Evolutionary conservation across 768 basidiomycete species (phyloP), one percentile per base, ranked within the genome.

Genomic region (Termitomyces sp.): DNA sequence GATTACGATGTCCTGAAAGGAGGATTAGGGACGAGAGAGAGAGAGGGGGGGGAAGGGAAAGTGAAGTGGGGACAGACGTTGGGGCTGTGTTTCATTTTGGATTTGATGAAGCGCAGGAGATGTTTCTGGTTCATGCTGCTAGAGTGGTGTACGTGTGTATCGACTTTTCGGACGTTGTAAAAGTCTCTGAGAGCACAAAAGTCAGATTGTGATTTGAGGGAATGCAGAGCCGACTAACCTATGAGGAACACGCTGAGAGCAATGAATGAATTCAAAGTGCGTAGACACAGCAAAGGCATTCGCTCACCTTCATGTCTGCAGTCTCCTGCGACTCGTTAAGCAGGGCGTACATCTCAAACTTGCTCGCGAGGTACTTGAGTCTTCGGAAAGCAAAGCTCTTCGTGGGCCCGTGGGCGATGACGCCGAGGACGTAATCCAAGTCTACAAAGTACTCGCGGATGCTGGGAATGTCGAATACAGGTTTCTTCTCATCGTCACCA

Each of bases 71-170:
- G 47, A 45, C 82, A 45, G 58, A 92, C 93, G 50, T 95, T 68
- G 2, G 94, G 88, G 64, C 80, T 86, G 24, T 85, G 86, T 75
- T 94, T 95, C 93, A 97, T 95, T 70, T 96, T 96, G n/a, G 88
- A 86, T 72, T 99, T 99, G 78, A 99, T 98, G 75, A 99, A 98
- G 9, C 97, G 93, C 13, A 99, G 77, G 20, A 99, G 76, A 75
- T 99, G 97, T 72, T 99, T 99, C 73, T 99, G 97, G 70, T 99
- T 99, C 95, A 98, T 98, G 74, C 93, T 92, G 61, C 95, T 97
- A 4, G 96, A 96, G 70, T 98, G 93, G 67, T 99, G 97, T 31
- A 99, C 93, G 72, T 99, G 97, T 8, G 97, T 99, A 69, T 99
- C 97, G 60, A 99, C 97, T 71, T 99, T 99, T 27, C 97, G 87